Conservation (phyloP, 2,329 filamentous ascomycete species). For the Fusarium acutatum region DNA sequence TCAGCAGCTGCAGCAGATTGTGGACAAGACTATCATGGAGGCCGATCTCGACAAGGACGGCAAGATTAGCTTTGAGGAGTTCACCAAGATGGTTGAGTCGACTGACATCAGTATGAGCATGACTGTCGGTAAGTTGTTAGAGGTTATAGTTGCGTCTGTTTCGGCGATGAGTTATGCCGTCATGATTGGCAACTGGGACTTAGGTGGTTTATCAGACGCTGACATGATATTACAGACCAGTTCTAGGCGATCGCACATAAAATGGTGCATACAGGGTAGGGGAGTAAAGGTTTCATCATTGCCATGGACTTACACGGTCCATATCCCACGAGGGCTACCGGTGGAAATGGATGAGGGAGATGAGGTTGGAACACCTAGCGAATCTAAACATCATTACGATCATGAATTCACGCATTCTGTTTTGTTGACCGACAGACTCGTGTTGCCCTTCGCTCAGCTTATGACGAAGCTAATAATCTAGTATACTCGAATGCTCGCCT, state of each 20-base stretch:
- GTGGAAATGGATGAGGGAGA: constrained; percentile 3
- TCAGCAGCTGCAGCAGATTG: constrained; percentile 98
- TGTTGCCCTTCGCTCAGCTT: neutral
- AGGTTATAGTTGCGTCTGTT: neutral
- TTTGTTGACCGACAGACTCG: neutral
- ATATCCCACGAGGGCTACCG: neutral
- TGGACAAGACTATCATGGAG: constrained; percentile 99
- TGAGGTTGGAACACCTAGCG: constrained; percentile 29
- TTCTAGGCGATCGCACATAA: constrained; percentile 24
- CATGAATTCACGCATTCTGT: constrained; percentile 38
- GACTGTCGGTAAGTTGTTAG: constrained; percentile 68
- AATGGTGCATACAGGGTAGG: neutral
- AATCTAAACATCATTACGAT: constrained; percentile 39
- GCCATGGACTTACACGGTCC: neutral
- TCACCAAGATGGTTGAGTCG: constrained; percentile 98
- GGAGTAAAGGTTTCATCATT: neutral
- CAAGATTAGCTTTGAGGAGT: constrained; percentile 99
- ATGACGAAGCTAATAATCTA: neutral
- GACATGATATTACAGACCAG: constrained; percentile 28
- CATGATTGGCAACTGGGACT: neutral
- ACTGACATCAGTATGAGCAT: constrained; percentile 82
- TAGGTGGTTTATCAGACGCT: neutral
- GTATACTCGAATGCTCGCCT: neutral
- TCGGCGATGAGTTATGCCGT: neutral
- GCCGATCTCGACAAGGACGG: constrained; percentile 95